Evolutionary conservation across 1,284 basidiomycete species (phyloP).

Genomic region (Laetiporus sulphureus): DNA sequence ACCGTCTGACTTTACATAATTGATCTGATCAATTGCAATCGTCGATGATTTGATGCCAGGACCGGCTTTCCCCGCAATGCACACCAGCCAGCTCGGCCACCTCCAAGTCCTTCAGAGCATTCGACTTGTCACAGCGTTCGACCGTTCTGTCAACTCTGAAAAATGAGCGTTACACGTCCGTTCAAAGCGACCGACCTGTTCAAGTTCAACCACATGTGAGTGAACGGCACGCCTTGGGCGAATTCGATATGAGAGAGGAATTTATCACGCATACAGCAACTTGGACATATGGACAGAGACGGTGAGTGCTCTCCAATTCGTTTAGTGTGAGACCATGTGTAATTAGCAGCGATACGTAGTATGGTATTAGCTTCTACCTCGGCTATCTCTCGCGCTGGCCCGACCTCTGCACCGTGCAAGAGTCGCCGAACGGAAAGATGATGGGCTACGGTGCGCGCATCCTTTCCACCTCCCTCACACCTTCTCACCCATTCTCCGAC

Average conservation of each 20-base stretch:
- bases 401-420: slow-evolving; percentile 78
- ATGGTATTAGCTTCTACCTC: slow-evolving; percentile 82
- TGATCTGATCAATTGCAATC: too few relatives aligned
- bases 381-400: slow-evolving; percentile 86
- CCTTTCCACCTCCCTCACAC: background rate
- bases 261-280: slow-evolving; percentile 49
- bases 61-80: too few relatives aligned
- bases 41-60: too few relatives aligned
- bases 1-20: too few relatives aligned
- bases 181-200: slow-evolving; percentile 86
- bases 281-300: slow-evolving; percentile 94
- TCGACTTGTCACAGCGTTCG: too few relatives aligned
- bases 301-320: slow-evolving; percentile 35
- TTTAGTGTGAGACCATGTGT: too few relatives aligned
- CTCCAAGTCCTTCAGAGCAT: too few relatives aligned
- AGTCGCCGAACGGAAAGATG: slow-evolving; percentile 70
- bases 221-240: too few relatives aligned
- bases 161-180: slow-evolving; percentile 82
- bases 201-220: slow-evolving; percentile 85
- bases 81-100: too few relatives aligned
- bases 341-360: slow-evolving; percentile 37
- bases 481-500: slow-evolving; percentile 1
- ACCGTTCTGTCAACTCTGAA: too few relatives aligned
- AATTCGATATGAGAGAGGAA: background rate
- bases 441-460: slow-evolving; percentile 77